phyloP scores from a whole-genome alignment of 768 basidiomycete genomes.

The Trametes elegans region DNA sequence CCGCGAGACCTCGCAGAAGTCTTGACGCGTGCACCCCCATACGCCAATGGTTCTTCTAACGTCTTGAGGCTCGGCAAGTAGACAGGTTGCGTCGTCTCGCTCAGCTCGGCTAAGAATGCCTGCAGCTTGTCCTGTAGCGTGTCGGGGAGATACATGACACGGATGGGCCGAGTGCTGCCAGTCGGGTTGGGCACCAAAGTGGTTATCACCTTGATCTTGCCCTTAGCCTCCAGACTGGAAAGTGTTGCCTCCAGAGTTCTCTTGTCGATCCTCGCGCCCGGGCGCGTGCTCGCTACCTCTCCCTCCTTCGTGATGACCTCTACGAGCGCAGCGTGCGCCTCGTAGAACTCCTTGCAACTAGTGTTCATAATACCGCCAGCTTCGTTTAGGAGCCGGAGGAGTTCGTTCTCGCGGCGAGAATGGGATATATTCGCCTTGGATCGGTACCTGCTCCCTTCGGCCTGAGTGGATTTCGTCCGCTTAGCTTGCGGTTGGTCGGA shows the following conservation, averaged over 20 bases:
- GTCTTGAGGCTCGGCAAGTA: conserved; percentile 41
- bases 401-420: conserved; percentile 77
- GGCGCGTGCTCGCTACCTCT: conserved; percentile 68
- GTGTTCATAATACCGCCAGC: conserved; percentile 67
- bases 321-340: conserved; percentile 63
- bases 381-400: conserved; percentile 62
- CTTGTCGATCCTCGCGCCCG: conserved; percentile 69
- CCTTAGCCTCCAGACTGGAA: conserved; percentile 58
- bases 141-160: conserved; percentile 64
- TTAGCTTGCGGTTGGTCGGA: conserved; percentile 12
- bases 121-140: conserved; percentile 52
- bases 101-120: conserved; percentile 55
- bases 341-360: conserved; percentile 66
- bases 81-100: conserved; percentile 31
- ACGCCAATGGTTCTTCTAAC: conserved; percentile 54
- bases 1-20: conserved; percentile 9
- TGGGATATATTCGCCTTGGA: conserved; percentile 69
- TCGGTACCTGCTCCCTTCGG: conserved; percentile 14
- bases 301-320: conserved; percentile 54
- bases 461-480: conserved; percentile 12
- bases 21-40: conserved; percentile 40
- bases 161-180: conserved; percentile 56
- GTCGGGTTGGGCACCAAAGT: conserved; percentile 60
- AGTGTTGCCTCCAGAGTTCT: conserved; percentile 64
- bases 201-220: conserved; percentile 67